Base-by-base conservation (phyloP, 768 basidiomycete species). In the Myochromella boudieri region DNA sequence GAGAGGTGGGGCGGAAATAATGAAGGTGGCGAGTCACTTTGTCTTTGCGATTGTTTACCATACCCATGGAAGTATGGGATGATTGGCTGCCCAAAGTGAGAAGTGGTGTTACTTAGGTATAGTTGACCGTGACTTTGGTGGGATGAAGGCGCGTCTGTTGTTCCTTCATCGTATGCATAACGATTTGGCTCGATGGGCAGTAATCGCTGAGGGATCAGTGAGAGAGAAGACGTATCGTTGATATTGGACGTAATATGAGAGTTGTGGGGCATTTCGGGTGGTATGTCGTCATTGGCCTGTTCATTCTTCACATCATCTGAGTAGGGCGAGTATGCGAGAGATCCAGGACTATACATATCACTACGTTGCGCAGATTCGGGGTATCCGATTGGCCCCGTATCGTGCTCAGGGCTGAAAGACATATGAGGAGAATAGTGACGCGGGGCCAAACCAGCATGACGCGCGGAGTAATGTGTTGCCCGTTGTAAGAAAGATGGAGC, bases 321-420 rank as follows among this genome's bases (percentile, higher is more conserved):
- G 24, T 37, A 24, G 14, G 37, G 15, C 8, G n/a, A 15, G 18
- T 38, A 44, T 11, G 48, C n/a, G n/a, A n/a, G 18, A 29, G 36
- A 28, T 41, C 26, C 27, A 26, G 49, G 25, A 37, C 41, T 41
- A 25, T 26, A 40, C 17, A 52, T 42, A 14, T 17, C 24, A 2
- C 55, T 60, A 29, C 59, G 52, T 33, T 60, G 59, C 6, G 55
- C 53, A 20, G 59, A 60, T 39, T 60, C 59, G 3, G 57, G 55
- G 33, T 56, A 59, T 15, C 51, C 49, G 20, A 37, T 45, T 37
- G 46, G 20, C 29, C 31, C 22, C 17, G 21, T 20, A 17, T 2
- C 20, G 3, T 43, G 42, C 20, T 29, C 11, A 15, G 15, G 45
- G 27, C 26, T 17, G 8, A 43, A 38, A 3, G 20, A n/a, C 7